Evolutionary conservation across 1,284 basidiomycete genomes (phyloP), one percentile per base, ranked within the genome.

Genomic region (Cerrena zonata): DNA sequence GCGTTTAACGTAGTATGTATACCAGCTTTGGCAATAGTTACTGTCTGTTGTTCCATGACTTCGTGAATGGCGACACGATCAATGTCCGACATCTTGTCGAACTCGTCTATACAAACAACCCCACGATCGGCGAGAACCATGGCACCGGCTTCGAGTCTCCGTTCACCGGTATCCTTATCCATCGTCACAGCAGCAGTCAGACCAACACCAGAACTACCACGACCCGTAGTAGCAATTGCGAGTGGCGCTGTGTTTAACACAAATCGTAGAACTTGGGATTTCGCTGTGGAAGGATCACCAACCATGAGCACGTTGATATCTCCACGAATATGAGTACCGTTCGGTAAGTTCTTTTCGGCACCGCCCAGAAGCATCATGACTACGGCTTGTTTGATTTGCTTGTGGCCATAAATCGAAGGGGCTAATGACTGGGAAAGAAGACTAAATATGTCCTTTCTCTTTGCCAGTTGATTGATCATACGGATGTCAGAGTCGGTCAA

Each of bases 271-370:
- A 99, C 78, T 67, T 99, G 96, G 43, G 90, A 94, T 74, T 99
- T 99, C 36, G 96, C 96, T 0, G 96, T 99, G 12, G 89, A 92
- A 2, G 96, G 96, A 70, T 99, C 96, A 58, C 96, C 96, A 56
- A 99, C 94, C 95, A 99, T 98, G 62, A 99, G 83, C 62, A 99
- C 80, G 71, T 99, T 99, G 78, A 99, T 99, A 69, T 99, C 96
- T 51, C 96, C 96, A 77, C 96, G 89, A 64, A 99, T 97, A 65
- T 99, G 96, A 4, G 95, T 98, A 30, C 96, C 96, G 64, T 99
- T 98, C 21, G 89, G 82, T 53, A 99, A 71, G 67, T 99, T 99
- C 80, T 99, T 99, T 73, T 99, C 95, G 51, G 91, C 89, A 37
- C 96, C 96, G 41, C 95, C 94, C 38, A 99, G 83, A 10, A 99